Evolutionary conservation across 371 early-diverging fungal species (phyloP), one percentile per base, ranked within the genome.

Genomic region (Quaeritorhiza haematococci): DNA sequence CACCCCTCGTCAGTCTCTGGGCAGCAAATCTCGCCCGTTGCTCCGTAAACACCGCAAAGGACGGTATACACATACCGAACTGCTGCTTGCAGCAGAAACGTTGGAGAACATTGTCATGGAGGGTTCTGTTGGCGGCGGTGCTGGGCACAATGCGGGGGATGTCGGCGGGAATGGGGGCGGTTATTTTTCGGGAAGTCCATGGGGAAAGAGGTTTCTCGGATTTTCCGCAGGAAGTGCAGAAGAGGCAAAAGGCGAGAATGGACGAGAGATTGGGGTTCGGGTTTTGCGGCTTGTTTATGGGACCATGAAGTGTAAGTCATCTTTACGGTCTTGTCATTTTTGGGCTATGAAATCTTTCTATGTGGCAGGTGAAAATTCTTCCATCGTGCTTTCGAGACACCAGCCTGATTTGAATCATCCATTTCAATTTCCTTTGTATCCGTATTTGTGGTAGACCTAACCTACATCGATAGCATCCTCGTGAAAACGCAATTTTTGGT

Each of bases 221-320:
- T 50, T 50, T 50, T 55, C 47, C 30, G 34, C 43, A 42, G 57
- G 44, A 26, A 30, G 21, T 19, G 59, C 58, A 26, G 55, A 34
- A 13, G 21, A 55, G 28, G n/a, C 24, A 10, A 43, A 41, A 24
- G 33, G 23, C 6, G 38, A 56, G 58, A 23, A 19, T 3, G 49
- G 64, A 2, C 28, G 56, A n/a, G 71, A 71, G 43, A 71, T 75
- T 67, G 67, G 61, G 33, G 76, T 73, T 35, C 61, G 64, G 15
- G 71, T 76, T 21, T 50, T 76, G 55, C 53, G 64, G 23, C 69
- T 94, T 45, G 83, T 95, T 33, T 93, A 93, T 67, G 92, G 94
- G 58, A 92, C 95, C 1, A 80, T 95, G 62, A 93, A 93, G 76
- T 86, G 92, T 90, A 77, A 61, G 81, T 33, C 8, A 13, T 21